These are phyloP conservation scores for Acanthamoeba lugdunensis DNA, from an alignment of 208 protist genomes.

Conservation along the genomic window DNA sequence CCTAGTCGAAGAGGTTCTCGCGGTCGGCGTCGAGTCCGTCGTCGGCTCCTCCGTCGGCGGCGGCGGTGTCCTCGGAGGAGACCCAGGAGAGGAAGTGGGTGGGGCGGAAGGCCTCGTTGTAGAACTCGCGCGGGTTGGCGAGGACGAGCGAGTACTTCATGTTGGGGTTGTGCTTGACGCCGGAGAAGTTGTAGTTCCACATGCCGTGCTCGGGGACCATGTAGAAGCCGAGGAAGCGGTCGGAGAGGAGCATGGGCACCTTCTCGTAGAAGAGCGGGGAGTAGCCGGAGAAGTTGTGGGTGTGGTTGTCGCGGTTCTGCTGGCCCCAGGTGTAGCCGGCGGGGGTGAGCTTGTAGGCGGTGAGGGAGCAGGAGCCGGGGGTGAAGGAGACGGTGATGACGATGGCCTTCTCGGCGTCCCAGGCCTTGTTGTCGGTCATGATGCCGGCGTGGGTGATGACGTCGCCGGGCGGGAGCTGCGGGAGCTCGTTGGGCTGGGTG, in stretches of 20 bases:
- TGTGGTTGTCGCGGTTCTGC: conserved; percentile 87
- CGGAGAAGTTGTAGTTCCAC: conserved; percentile 97
- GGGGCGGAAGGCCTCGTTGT: conserved; percentile 93
- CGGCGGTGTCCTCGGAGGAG: conserved; percentile 66
- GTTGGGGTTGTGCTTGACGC: conserved; percentile 88
- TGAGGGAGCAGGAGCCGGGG: conserved; percentile 92
- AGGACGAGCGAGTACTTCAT: conserved; percentile 93
- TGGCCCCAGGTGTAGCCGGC: conserved; percentile 93
- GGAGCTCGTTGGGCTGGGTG: conserved; percentile 93
- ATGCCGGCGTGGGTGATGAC: conserved; percentile 90
- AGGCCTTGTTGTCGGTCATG: conserved; percentile 88
- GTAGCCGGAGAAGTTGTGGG: conserved; percentile 87
- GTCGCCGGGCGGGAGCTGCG: conserved; percentile 91
- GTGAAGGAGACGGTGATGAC: conserved; percentile 92
- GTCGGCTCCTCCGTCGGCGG: conserved; percentile 4
- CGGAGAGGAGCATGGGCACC: conserved; percentile 93
- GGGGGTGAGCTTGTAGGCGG: conserved; percentile 92
- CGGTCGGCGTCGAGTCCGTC: conserved; percentile 73
- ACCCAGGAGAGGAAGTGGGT: conserved; percentile 92
- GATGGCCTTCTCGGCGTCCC: conserved; percentile 91
- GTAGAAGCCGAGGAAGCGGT: conserved; percentile 94
- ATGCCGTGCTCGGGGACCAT: conserved; percentile 91
- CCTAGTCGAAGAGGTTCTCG: conserved; percentile 75
- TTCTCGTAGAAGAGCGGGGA: conserved; percentile 90
- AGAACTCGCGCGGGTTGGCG: conserved; percentile 93